phyloP scores from a whole-genome alignment of 257 asterid species.

The Scutellaria galericulata region DNA sequence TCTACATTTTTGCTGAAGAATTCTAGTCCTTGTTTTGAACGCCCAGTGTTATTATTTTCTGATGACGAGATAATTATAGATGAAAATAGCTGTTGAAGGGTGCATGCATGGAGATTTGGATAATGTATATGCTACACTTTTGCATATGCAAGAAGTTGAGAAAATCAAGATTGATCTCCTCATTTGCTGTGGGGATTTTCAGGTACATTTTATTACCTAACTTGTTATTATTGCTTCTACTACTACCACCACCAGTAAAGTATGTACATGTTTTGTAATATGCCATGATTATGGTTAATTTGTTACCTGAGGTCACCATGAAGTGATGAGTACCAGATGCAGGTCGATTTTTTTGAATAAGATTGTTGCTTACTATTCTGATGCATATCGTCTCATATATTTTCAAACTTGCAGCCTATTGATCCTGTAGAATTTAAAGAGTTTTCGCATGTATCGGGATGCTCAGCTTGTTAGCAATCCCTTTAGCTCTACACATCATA shows the following conservation, averaged over 20 bases:
- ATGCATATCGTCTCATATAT: conserved; percentile 1
- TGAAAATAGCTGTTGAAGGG: conserved; percentile 97
- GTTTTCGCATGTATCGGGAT: conserved; percentile 4
- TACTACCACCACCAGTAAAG: not conserved
- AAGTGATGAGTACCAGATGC: not conserved
- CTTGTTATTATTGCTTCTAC: not conserved
- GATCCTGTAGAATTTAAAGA: not conserved
- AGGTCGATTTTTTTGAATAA: not conserved
- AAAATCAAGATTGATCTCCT: conserved; percentile 81
- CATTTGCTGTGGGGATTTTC: conserved; percentile 97
- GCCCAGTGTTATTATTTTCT: not conserved
- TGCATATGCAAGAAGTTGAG: conserved; percentile 79
- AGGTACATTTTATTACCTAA: conserved; percentile 50
- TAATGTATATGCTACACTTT: conserved; percentile 75
- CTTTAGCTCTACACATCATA: too few species aligned
- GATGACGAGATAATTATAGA: conserved; percentile 43
- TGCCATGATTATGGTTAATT: conserved; percentile 8
- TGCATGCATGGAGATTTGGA: conserved; percentile 99
- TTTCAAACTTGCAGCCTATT: conserved; percentile 7
- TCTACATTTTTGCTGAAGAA: not conserved
- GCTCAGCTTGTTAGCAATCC: too few species aligned
- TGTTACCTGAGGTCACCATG: not conserved
- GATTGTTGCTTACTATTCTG: not conserved
- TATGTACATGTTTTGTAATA: conserved; percentile 1
- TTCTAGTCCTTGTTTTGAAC: conserved; percentile 19